Percentiles rank a stretch among this genome's conserved stretches.
Conservation (phyloP, 805 yeast genomes). For the Saccharomycopsis microspora region DNA sequence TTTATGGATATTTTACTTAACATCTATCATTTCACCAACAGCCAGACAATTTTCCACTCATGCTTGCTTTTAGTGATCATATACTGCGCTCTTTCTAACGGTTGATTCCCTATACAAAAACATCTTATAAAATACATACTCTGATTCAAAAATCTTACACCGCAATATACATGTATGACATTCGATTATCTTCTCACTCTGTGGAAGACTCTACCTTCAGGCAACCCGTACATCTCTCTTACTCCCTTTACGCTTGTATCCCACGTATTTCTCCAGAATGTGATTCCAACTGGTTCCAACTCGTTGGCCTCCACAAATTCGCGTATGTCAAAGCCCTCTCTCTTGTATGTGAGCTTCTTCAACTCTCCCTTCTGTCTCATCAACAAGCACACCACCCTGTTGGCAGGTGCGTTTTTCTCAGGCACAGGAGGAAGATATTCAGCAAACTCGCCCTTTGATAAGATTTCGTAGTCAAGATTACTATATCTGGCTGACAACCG, state of each 20-base stretch:
- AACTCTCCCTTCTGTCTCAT: constrained; percentile 49
- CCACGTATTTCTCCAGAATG: constrained; percentile 78
- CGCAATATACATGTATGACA: too few species aligned
- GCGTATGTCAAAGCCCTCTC: constrained; percentile 63
- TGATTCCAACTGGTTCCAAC: constrained; percentile 81
- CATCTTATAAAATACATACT: too few species aligned
- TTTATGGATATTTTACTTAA: too few species aligned
- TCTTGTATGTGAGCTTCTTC: constrained; percentile 19
- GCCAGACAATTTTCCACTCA: too few species aligned
- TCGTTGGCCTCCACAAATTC: constrained; percentile 41
- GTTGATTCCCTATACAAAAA: too few species aligned
- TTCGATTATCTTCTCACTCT: constrained; percentile 31
- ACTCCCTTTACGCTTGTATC: constrained; percentile 63
- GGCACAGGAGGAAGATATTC: constrained; percentile 77
- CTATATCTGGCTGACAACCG: constrained; percentile 47
- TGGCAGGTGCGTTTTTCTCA: constrained; percentile 75
- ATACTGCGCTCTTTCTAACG: too few species aligned
- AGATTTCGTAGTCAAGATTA: constrained; percentile 32
- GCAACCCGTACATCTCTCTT: constrained; percentile 64
- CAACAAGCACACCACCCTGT: constrained; percentile 84
- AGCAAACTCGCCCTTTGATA: constrained; percentile 28
- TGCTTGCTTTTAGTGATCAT: too few species aligned
- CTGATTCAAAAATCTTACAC: too few species aligned
- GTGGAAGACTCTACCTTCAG: constrained; percentile 64
- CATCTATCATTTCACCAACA: too few species aligned